Base-by-base conservation (phyloP, 768 basidiomycete genomes). In the Tubosaeta sp. region DNA sequence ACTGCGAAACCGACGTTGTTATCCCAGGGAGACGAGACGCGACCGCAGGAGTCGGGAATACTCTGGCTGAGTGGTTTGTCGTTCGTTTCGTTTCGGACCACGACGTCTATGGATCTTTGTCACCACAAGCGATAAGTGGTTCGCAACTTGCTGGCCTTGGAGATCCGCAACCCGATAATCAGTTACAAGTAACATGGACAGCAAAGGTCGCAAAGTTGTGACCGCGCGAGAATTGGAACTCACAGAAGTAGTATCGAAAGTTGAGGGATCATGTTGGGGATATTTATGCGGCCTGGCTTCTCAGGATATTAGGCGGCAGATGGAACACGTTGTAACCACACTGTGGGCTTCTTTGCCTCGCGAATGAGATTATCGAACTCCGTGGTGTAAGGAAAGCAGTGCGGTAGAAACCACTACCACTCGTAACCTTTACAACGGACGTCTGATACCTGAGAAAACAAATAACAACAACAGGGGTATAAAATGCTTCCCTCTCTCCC, bases 341-440 rank as follows among this genome's bases (percentile, higher is more conserved):
- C 61, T 29, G 30, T 14, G 35, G 14, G 10, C 52, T 60, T 61
- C 49, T 57, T 36, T 50, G 58, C 60, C 61, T 58, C 56, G 27
- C 14, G 55, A 44, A 52, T 7, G 31, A 35, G 29, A 29, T 44
- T 51, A 54, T 57, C 4, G 42, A 34, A 4, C 3, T 21, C 21
- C n/a, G n/a, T 41, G 40, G 6, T 24, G 24, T 29, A 9, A 35
- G n/a, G 10, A 22, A 18, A 40, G 29, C 8, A 11, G 27, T 10
- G n/a, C n/a, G n/a, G n/a, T n/a, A n/a, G n/a, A n/a, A n/a, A n/a
- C n/a, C n/a, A n/a, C n/a, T n/a, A n/a, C n/a, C n/a, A n/a, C n/a
- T n/a, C n/a, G n/a, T n/a, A n/a, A n/a, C n/a, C n/a, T n/a, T n/a
- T n/a, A n/a, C n/a, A n/a, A n/a, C n/a, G n/a, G n/a, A n/a, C n/a